Base-by-base conservation (phyloP, 495 filamentous ascomycete species). In the Hypoxylon fuscum region DNA sequence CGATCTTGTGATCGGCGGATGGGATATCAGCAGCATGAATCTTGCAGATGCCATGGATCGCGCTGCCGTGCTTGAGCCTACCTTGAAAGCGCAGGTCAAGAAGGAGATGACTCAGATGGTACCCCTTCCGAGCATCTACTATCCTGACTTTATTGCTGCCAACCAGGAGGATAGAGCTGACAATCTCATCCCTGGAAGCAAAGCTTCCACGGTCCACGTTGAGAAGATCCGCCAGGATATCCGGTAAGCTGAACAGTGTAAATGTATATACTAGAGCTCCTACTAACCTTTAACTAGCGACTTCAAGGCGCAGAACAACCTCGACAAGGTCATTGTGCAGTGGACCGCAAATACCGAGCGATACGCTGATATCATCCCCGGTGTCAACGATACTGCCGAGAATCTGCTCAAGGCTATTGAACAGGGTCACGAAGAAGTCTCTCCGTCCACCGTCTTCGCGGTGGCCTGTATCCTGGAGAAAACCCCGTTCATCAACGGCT, bases 281-380 rank as follows among this genome's bases (percentile, higher is more conserved):
- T 45, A 68, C 71, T 76, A 65, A 82, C 38, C 41, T 31, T 23
- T 10, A 6, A 45, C 35, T 60, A 91, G 92, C 55, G 88, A 96
- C 56, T 98, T 98, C 84, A 98, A 98, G 84, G 81, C 85, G 47
- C 76, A 82, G 62, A 88, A 98, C 72, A 81, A 77, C 64, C 84
- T 98, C 43, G 95, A 98, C 81, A 97, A 96, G 81, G 91, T 98
- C 66, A 91, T 98, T 66, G 89, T 98, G 52, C 92, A 92, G 80
- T 98, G 95, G 95, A 98, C 96, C 23, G 95, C 95, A 74, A 98
- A 98, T 83, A 98, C 95, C 9, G 95, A 98, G 81, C 93, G 95
- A 57, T 98, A 89, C 72, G 90, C 95, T 60, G 92, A 97, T 58
- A 81, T 98, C 62, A 72, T 96, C 56, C 74, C 85, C 18, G 96